These are phyloP conservation scores for Lipomyces kockii DNA, from an alignment of 805 yeast genomes.

Conservation along the genomic window DNA sequence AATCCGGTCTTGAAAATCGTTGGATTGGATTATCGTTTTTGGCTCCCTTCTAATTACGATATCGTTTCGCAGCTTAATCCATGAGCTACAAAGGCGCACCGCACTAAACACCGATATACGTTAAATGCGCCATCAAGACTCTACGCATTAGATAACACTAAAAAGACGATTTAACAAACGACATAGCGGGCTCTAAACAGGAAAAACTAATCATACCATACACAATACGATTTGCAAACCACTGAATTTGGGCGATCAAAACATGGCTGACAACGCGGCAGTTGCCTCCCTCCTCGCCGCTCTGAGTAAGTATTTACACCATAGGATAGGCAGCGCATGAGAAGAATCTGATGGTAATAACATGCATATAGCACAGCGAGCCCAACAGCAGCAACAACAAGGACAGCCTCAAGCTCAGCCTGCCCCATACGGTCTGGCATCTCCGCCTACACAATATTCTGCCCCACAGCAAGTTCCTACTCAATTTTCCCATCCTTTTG, in stretches of 20 bases:
- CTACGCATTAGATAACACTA: neutral
- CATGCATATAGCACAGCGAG: slow-evolving; percentile 33
- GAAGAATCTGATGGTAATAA: neutral
- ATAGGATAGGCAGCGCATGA: neutral
- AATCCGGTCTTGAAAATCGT: neutral
- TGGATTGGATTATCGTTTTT: neutral
- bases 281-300: slow-evolving; percentile 37
- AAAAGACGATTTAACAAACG: neutral
- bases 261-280: slow-evolving; percentile 36
- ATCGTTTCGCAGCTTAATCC: neutral
- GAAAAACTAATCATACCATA: neutral
- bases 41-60: neutral
- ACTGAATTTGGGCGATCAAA: neutral
- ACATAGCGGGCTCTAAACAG: neutral
- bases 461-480: slow-evolving; percentile 28
- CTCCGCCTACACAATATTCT: slow-evolving; percentile 2
- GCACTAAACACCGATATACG: neutral
- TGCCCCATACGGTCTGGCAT: slow-evolving; percentile 5
- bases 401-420: slow-evolving; percentile 14
- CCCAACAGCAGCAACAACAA: slow-evolving; percentile 29
- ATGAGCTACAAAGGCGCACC: neutral
- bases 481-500: neutral
- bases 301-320: slow-evolving; percentile 26
- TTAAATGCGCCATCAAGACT: neutral
- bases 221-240: neutral